These are phyloP conservation scores for Aristolochia fimbriata DNA, from an alignment of 164 flowering plant genomes.

Conservation along the genomic window DNA sequence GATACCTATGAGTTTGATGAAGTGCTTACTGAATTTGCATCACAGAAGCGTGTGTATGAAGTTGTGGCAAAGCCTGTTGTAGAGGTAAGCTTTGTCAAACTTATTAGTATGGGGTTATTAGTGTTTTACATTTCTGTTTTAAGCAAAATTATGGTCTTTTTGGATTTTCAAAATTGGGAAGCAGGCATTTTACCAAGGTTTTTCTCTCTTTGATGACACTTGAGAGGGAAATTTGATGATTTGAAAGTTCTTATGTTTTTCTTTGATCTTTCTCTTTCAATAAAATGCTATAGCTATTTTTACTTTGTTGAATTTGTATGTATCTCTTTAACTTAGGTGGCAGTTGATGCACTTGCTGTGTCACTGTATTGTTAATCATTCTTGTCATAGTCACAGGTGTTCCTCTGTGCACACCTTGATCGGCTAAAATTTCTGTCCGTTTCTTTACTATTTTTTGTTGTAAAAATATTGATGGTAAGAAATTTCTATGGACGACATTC, in stretches of 20 bases:
- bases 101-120: neutral
- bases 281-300: neutral
- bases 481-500: no score
- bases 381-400: no score
- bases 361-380: neutral
- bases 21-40: conserved; percentile 92
- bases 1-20: conserved; percentile 97
- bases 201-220: no score
- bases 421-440: no score
- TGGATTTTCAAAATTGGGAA: neutral
- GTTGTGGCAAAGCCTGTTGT: conserved; percentile 99
- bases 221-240: no score
- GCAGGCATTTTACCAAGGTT: neutral
- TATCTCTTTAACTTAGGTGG: no score
- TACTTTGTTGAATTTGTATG: neutral
- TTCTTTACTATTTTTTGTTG: no score
- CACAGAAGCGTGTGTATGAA: conserved; percentile 97
- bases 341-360: neutral
- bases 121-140: no score
- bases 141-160: neutral
- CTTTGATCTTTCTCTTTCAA: no score
- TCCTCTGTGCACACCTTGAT: no score
- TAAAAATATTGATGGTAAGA: no score
- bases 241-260: no score
- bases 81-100: conserved; percentile 41